phyloP scores from a whole-genome alignment of 192 early-diverging fungal genomes.

The Gorgonomyces haynaldii region DNA sequence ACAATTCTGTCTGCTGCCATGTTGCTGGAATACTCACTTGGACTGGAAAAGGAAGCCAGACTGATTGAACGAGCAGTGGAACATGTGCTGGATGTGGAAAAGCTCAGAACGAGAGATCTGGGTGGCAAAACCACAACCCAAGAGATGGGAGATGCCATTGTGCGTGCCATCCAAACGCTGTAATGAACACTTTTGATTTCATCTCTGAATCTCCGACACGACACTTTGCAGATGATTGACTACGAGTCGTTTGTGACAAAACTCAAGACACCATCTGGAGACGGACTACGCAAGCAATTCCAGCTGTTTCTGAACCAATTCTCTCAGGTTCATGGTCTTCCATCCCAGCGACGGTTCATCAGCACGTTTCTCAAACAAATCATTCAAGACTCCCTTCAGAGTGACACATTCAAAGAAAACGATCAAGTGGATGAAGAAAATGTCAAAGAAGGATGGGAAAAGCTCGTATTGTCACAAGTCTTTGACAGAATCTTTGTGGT shows the following conservation, averaged over 20 bases:
- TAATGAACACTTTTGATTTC: no score
- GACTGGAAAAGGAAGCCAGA: constrained; percentile 77
- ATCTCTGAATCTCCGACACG: no score
- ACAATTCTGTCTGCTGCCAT: constrained; percentile 93
- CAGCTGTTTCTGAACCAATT: constrained; percentile 11
- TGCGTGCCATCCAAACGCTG: constrained; percentile 52
- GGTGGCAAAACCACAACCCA: constrained; percentile 72
- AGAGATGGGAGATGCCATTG: constrained; percentile 87
- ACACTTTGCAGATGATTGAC: no score
- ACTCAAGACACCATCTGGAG: constrained; percentile 20
- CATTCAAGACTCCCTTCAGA: constrained; percentile 18
- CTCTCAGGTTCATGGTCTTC: constrained; percentile 17
- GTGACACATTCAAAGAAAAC: constrained; percentile 4
- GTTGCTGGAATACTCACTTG: constrained; percentile 90
- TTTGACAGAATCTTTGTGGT: constrained; percentile 33
- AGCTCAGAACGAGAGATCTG: constrained; percentile 83
- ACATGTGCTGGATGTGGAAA: constrained; percentile 77
- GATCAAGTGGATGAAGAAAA: constrained; percentile 30
- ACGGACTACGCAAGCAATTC: constrained; percentile 18
- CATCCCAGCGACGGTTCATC: constrained; percentile 26
- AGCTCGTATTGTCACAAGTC: constrained; percentile 38
- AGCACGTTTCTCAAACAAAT: constrained; percentile 25
- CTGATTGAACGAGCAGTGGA: constrained; percentile 87
- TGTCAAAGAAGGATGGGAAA: constrained; percentile 44
- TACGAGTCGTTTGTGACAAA: constrained; percentile 33